Conservation (phyloP, 2,329 filamentous ascomycete species). For the Beauveria caledonica region DNA sequence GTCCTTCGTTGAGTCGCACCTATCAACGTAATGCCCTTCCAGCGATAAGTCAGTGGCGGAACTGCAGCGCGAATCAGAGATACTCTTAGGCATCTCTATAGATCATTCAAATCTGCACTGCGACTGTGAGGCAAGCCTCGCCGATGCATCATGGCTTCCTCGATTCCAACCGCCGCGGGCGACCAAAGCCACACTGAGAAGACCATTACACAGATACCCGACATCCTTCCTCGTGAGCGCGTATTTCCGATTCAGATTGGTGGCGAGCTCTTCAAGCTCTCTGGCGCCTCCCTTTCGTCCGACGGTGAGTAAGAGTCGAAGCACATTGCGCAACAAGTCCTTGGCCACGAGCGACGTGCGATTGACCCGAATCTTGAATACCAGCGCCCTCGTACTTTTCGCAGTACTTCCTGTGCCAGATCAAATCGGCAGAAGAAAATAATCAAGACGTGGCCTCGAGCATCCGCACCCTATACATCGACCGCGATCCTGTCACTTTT, state of each 20-base stretch:
- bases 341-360: neutral
- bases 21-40: neutral
- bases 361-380: neutral
- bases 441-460: slow-evolving; percentile 40
- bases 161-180: neutral
- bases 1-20: neutral
- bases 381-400: slow-evolving; percentile 93
- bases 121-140: neutral
- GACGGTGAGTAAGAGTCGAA: slow-evolving; percentile 46
- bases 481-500: slow-evolving; percentile 85
- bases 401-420: slow-evolving; percentile 80
- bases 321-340: neutral
- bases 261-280: slow-evolving; percentile 62
- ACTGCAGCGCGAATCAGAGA: neutral
- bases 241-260: slow-evolving; percentile 71
- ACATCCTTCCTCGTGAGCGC: slow-evolving; percentile 58
- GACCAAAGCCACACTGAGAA: slow-evolving; percentile 16
- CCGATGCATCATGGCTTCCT: neutral
- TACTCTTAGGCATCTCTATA: neutral
- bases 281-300: slow-evolving; percentile 63
- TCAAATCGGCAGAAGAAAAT: slow-evolving; percentile 54
- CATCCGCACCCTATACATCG: slow-evolving; percentile 84
- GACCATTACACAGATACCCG: slow-evolving; percentile 41
- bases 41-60: neutral
- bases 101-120: neutral